phyloP scores from a whole-genome alignment of 2,329 filamentous ascomycete genomes.

The Beauveria australis region DNA sequence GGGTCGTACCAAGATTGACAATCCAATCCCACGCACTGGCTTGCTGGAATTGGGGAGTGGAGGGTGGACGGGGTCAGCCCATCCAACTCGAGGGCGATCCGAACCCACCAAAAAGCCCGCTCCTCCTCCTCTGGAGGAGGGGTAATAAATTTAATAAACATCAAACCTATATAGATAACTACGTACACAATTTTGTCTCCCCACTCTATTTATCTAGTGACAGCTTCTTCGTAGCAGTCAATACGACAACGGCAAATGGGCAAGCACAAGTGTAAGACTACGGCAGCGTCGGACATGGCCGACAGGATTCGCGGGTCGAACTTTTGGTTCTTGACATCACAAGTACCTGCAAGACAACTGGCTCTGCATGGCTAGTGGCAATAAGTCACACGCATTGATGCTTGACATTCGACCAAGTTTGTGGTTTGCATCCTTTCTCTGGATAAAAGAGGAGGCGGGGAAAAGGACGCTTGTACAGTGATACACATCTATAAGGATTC shows the following conservation, averaged over 20 bases:
- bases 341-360: conserved; percentile 1
- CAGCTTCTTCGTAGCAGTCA: too few relatives aligned
- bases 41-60: neutral
- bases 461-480: neutral
- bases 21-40: neutral
- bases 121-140: neutral
- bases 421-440: too few relatives aligned
- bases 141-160: too few relatives aligned
- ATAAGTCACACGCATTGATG: too few relatives aligned
- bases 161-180: too few relatives aligned
- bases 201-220: too few relatives aligned
- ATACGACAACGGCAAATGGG: too few relatives aligned
- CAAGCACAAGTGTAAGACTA: too few relatives aligned
- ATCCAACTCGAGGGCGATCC: neutral
- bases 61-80: neutral
- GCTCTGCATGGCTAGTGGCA: neutral
- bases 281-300: neutral
- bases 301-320: neutral
- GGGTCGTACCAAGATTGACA: too few relatives aligned
- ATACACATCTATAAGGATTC: neutral
- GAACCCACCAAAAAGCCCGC: neutral
- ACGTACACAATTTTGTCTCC: too few relatives aligned
- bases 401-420: too few relatives aligned
- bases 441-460: too few relatives aligned
- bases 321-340: neutral